These are phyloP conservation scores for Xylaria sp. DNA, from an alignment of 495 filamentous ascomycete genomes.

Conservation along the genomic window DNA sequence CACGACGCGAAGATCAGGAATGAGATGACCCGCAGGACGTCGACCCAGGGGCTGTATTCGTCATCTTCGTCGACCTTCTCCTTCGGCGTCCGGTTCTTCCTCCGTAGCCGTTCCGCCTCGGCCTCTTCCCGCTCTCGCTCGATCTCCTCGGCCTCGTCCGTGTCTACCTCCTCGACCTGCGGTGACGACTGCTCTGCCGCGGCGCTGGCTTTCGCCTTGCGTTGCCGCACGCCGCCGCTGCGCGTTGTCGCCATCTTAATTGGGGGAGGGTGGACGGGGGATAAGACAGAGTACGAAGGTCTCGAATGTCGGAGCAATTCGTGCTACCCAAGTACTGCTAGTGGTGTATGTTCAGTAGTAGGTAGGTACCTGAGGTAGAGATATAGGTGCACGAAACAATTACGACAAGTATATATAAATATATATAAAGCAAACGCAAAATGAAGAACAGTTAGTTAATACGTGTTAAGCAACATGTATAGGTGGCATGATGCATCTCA, in stretches of 20 bases:
- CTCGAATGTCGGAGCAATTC: background rate
- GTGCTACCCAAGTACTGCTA: background rate
- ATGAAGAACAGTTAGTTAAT: background rate
- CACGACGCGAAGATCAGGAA: conserved; percentile 72
- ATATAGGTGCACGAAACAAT: background rate
- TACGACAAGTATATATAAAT: too few species aligned
- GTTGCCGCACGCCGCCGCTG: conserved; percentile 39
- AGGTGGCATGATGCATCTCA: conserved; percentile 17
- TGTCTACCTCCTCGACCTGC: conserved; percentile 38
- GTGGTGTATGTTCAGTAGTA: too few species aligned
- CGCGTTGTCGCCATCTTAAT: conserved; percentile 24
- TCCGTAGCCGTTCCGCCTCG: conserved; percentile 31
- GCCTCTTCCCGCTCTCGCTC: conserved; percentile 31
- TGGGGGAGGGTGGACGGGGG: background rate
- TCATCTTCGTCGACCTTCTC: conserved; percentile 50
- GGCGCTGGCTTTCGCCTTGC: conserved; percentile 33
- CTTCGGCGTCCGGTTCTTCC: conserved; percentile 31
- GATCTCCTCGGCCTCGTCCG: conserved; percentile 38
- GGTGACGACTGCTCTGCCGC: conserved; percentile 18
- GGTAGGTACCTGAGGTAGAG: too few species aligned
- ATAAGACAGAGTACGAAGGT: background rate
- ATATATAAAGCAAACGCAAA: background rate
- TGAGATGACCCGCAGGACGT: conserved; percentile 76
- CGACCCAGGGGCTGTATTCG: conserved; percentile 58
- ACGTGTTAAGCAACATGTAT: conserved; percentile 8